Evolutionary conservation across 257 asterid genomes (phyloP).

Genomic region (Handroanthus guayacan): DNA sequence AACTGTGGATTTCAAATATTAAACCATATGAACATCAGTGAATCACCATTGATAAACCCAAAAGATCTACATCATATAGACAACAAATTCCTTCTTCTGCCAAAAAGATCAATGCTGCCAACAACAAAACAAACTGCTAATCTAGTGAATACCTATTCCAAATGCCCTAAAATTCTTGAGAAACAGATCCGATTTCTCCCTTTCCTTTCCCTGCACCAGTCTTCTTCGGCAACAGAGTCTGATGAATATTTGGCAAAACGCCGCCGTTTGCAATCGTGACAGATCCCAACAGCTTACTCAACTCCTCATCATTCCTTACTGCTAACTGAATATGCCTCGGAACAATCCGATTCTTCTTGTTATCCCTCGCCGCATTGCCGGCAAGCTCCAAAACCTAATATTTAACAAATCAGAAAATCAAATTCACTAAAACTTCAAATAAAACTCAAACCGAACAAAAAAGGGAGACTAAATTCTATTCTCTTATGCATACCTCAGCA

Average conservation of each 20-base stretch:
- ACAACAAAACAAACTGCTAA: background rate
- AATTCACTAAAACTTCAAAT: background rate
- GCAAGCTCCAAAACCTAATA: conserved; percentile 68
- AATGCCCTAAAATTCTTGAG: conserved; percentile 52
- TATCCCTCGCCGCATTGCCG: conserved; percentile 79
- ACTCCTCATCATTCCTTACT: conserved; percentile 67
- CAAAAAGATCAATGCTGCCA: background rate
- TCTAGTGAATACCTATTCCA: background rate
- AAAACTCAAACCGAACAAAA: background rate
- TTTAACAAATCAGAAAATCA: background rate
- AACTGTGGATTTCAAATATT: too few species aligned
- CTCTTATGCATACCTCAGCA: conserved; percentile 51
- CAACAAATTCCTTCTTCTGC: background rate
- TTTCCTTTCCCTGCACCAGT: conserved; percentile 49
- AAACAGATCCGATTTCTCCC: conserved; percentile 52
- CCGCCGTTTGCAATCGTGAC: conserved; percentile 74
- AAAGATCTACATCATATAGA: background rate
- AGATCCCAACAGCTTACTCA: conserved; percentile 54
- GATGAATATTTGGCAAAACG: conserved; percentile 61
- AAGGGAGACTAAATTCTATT: background rate
- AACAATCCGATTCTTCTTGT: conserved; percentile 63
- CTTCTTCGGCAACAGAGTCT: conserved; percentile 58
- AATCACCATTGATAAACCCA: background rate
- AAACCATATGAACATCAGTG: background rate
- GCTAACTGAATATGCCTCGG: conserved; percentile 72